These are phyloP conservation scores for Eimeria maxima DNA, from an alignment of 169 alveolate species.

Conservation along the genomic window DNA sequence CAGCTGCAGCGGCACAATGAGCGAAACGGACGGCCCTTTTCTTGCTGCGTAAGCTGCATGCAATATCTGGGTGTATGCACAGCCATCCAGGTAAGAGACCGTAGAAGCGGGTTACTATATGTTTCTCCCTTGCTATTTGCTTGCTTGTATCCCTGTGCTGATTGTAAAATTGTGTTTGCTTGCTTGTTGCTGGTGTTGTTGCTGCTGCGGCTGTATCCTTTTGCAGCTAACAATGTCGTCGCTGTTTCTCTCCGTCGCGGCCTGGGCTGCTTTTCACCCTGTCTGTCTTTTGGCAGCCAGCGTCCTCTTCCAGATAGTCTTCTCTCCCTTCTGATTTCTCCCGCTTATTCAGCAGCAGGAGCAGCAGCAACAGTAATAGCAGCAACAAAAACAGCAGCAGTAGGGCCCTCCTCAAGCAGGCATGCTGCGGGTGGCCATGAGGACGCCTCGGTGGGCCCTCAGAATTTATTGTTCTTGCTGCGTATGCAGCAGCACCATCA, in stretches of 20 bases:
- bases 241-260: not conserved
- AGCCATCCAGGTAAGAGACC: not conserved
- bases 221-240: not conserved
- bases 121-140: not conserved
- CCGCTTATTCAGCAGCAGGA: not conserved
- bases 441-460: not conserved
- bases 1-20: not conserved
- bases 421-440: not conserved
- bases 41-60: not conserved
- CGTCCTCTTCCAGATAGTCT: not conserved
- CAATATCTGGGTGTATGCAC: not conserved
- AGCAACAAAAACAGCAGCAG: not conserved
- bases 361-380: not conserved
- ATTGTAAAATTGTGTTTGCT: too few relatives aligned
- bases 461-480: not conserved
- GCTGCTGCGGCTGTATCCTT: not conserved
- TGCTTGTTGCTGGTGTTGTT: too few relatives aligned
- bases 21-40: not conserved
- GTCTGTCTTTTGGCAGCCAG: not conserved
- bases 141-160: not conserved
- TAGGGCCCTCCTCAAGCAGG: not conserved
- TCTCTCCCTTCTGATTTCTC: not conserved
- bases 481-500: not conserved
- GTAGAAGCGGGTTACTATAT: not conserved
- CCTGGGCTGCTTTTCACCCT: not conserved